Evolutionary conservation across 176 grass and related monocot genomes (phyloP).

Genomic region (Eremochloa ophiuroides): DNA sequence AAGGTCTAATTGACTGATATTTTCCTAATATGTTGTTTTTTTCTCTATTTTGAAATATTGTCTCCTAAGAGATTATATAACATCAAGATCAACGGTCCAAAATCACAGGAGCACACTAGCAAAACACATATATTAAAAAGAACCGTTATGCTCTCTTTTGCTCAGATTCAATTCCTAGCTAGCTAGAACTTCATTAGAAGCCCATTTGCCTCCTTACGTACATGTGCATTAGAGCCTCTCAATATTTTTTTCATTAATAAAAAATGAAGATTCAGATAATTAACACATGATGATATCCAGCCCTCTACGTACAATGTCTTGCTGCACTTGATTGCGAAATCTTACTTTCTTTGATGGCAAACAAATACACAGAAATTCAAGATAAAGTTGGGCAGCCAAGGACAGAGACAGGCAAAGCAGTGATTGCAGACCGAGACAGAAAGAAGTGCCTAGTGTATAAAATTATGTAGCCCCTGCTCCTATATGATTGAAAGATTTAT

Average conservation of each 20-base stretch:
- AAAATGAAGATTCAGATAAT: background rate
- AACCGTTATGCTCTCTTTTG: background rate
- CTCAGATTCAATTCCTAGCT: background rate
- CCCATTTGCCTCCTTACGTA: background rate
- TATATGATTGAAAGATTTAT: conserved; percentile 47
- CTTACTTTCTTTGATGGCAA: conserved; percentile 40
- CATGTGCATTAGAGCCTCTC: background rate
- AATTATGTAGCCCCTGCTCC: conserved; percentile 28
- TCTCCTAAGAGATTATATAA: no score
- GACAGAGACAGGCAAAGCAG: conserved; percentile 42
- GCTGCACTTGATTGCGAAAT: conserved; percentile 35
- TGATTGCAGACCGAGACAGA: conserved; percentile 47
- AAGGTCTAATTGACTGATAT: no score
- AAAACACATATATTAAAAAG: no score
- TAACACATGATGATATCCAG: background rate
- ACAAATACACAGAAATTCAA: conserved; percentile 33
- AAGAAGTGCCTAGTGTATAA: conserved; percentile 44
- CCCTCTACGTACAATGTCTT: conserved; percentile 21
- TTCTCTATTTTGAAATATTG: no score
- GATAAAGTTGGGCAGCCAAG: conserved; percentile 43
- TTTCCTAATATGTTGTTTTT: no score
- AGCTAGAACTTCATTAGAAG: background rate
- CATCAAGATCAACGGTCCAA: no score
- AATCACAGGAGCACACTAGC: no score
- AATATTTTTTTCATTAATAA: background rate